Evolutionary conservation across 2,329 filamentous ascomycete genomes (phyloP).

Genomic region (Ophiosphaerella narmari): DNA sequence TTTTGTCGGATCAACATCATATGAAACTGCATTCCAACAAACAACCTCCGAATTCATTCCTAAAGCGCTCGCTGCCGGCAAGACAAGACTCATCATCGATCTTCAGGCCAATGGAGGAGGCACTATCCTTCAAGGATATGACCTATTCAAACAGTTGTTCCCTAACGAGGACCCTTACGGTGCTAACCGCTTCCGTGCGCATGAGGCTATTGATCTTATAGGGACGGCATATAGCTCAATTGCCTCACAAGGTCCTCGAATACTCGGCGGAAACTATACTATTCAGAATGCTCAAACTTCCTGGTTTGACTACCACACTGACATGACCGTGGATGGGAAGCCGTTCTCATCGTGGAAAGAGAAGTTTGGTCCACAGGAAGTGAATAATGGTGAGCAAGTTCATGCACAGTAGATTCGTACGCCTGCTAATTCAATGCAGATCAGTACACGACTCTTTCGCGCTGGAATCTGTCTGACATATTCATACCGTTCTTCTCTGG

Average conservation of each 20-base stretch:
- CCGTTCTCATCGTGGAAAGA: constrained; percentile 55
- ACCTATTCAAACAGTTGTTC: constrained; percentile 64
- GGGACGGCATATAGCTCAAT: constrained; percentile 46
- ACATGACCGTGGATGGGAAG: constrained; percentile 55
- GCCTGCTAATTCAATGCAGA: constrained; percentile 36
- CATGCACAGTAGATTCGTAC: no score
- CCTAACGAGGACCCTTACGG: constrained; percentile 56
- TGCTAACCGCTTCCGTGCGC: constrained; percentile 57
- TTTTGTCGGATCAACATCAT: constrained; percentile 40
- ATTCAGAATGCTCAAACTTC: constrained; percentile 44
- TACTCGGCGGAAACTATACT: constrained; percentile 43
- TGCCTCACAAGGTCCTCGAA: constrained; percentile 39
- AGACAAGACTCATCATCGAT: constrained; percentile 65
- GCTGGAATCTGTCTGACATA: constrained; percentile 46
- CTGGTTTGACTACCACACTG: constrained; percentile 54
- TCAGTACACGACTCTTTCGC: constrained; percentile 36
- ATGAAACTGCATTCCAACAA: constrained; percentile 43
- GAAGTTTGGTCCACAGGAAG: constrained; percentile 42
- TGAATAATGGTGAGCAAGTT: no score
- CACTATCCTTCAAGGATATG: constrained; percentile 62
- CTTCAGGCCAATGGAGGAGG: constrained; percentile 65
- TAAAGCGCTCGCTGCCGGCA: constrained; percentile 54
- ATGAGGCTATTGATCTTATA: constrained; percentile 53
- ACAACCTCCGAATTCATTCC: constrained; percentile 49
- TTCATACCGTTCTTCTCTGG: constrained; percentile 33